Evolutionary conservation across 2,329 filamentous ascomycete genomes (phyloP).

Genomic region (Chaetomiaceae sp.): DNA sequence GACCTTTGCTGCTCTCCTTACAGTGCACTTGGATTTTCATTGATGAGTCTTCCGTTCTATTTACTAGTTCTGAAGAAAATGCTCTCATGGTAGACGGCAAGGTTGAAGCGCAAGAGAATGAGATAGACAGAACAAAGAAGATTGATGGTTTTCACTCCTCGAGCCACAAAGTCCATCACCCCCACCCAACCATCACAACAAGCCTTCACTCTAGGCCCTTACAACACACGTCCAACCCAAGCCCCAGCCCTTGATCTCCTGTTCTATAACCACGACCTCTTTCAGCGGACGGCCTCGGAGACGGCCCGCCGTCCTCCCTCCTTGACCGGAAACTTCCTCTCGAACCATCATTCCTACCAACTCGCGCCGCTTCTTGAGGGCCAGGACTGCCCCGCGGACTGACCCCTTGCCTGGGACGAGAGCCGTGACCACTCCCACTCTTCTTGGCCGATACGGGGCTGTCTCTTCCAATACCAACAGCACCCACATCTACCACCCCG

Average conservation of each 20-base stretch:
- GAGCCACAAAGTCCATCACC: neutral
- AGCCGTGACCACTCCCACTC: neutral
- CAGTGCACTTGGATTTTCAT: no score
- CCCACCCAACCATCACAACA: no score
- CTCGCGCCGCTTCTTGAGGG: neutral
- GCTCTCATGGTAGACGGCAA: no score
- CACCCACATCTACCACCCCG: neutral
- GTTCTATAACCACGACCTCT: neutral
- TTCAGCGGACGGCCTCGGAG: neutral
- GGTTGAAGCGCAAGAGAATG: no score
- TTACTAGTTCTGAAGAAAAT: no score
- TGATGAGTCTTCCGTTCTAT: no score
- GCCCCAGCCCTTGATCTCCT: neutral
- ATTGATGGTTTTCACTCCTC: no score
- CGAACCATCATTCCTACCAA: neutral
- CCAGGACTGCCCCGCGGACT: neutral
- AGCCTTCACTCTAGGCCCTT: neutral
- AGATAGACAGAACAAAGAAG: no score
- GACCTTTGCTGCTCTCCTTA: no score
- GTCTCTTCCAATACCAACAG: neutral
- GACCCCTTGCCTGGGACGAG: neutral
- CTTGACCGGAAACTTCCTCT: neutral
- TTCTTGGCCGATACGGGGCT: neutral
- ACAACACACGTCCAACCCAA: neutral
- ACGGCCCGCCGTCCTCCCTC: neutral